Evolutionary conservation across 2,329 filamentous ascomycete genomes (phyloP).

Genomic region (Fusarium tanahbumbuense): DNA sequence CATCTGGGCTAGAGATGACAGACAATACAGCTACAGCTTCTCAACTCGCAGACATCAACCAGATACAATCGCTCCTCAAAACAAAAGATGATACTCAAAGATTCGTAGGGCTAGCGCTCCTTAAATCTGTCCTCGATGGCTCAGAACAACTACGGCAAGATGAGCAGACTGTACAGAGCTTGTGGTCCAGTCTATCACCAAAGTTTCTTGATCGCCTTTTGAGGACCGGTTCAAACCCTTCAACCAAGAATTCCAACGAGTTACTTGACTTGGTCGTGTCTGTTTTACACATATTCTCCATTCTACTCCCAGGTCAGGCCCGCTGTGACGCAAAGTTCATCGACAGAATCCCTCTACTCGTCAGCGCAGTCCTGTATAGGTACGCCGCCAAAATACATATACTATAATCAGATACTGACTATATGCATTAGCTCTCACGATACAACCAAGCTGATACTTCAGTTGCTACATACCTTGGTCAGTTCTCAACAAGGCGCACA

Average conservation of each 20-base stretch:
- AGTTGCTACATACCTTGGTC: slow-evolving; percentile 68
- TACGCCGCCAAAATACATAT: slow-evolving; percentile 41
- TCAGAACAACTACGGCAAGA: slow-evolving; percentile 63
- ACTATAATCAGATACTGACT: slow-evolving; percentile 2
- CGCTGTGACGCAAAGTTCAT: slow-evolving; percentile 61
- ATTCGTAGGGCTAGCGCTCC: slow-evolving; percentile 74
- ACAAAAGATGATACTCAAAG: slow-evolving; percentile 74
- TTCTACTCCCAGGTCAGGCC: slow-evolving; percentile 64
- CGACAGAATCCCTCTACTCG: slow-evolving; percentile 64
- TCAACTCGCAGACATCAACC: slow-evolving; percentile 50
- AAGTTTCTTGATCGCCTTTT: slow-evolving; percentile 74
- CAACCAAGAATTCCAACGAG: slow-evolving; percentile 61
- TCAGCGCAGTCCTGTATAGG: slow-evolving; percentile 66
- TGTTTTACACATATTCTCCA: slow-evolving; percentile 71
- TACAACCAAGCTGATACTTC: slow-evolving; percentile 65
- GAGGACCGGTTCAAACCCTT: slow-evolving; percentile 60
- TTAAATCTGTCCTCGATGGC: slow-evolving; percentile 74
- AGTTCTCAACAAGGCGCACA: slow-evolving; percentile 63
- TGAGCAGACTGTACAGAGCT: slow-evolving; percentile 55
- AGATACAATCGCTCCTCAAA: slow-evolving; percentile 66
- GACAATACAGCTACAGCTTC: slow-evolving; percentile 17
- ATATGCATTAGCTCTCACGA: slow-evolving; percentile 58
- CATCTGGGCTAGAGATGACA: slow-evolving; percentile 3
- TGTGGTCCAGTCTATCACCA: slow-evolving; percentile 71
- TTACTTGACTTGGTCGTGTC: slow-evolving; percentile 74